Base-by-base conservation (phyloP, 192 early-diverging fungal genomes). In the Backusella tarrabulga region DNA sequence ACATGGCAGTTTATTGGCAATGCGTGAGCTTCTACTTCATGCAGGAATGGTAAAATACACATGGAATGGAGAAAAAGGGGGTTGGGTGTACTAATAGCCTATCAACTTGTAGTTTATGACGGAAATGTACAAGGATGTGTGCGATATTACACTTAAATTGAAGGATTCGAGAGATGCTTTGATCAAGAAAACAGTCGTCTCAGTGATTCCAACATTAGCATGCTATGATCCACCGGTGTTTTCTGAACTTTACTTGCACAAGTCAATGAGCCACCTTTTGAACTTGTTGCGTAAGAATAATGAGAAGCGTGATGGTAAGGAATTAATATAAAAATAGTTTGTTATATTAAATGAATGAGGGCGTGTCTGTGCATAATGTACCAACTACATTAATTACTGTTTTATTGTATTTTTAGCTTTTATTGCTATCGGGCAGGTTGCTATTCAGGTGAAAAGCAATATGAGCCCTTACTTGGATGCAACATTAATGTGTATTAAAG, bases 1-100 rank as follows among this genome's bases (percentile, higher is more conserved):
- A n/a, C 97, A 98, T 80, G 96, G 95, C 2, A 90, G 92, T 38
- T 84, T 98, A 23, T 84, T 99, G 56, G 92, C 91, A 1, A 89
- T 91, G 77, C 88, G 92, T 40, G 95, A 94, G 75, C 81, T 99
- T 42, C 82, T 98, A 19, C 82, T 85, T 56, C 93, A 95, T 76
- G 90, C 95, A 52, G 92, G 92, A 68, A 91, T 90, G 89, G 94
- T 95, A 78, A 35, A 21, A 29, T 63, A 8, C 12, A 29, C 4
- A 63, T 29, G 29, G 56, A 29, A 12, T 60, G 26, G 54, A 4
- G 32, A 32, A 32, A 32, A 32, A 50, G 46, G 46, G 19, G 46
- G 6, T n/a, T 17, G 15, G 6, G 46, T 50, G n/a, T 6, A 50
- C 46, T 50, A 50, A 50, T 17, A n/a, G 4, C 6, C 6, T 50